Conservation (phyloP, 2,329 filamentous ascomycete species). For the Colletotrichum eleusines region DNA sequence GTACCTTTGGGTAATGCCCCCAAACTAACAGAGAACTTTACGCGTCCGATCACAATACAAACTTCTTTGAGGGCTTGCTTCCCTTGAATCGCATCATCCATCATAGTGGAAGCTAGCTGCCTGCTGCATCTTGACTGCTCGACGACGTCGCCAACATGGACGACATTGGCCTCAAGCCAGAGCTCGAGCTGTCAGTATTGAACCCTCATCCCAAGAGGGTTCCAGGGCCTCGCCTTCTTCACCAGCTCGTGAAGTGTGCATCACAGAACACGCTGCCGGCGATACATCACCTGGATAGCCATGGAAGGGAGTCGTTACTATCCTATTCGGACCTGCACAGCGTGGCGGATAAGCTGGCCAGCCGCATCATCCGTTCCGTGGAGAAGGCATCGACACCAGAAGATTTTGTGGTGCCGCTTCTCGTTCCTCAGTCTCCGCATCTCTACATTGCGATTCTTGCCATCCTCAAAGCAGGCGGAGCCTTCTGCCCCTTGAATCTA, state of each 20-base stretch:
- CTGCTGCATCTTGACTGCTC: background rate
- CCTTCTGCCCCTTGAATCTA: constrained; percentile 86
- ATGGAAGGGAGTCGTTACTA: constrained; percentile 60
- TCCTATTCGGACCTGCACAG: constrained; percentile 74
- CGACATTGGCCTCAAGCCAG: constrained; percentile 9
- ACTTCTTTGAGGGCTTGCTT: constrained; percentile 1
- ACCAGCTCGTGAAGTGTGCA: constrained; percentile 69
- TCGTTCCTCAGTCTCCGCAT: constrained; percentile 80
- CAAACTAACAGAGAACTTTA: constrained; percentile 10
- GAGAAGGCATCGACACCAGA: background rate
- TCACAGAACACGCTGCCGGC: constrained; percentile 58
- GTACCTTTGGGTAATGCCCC: constrained; percentile 19
- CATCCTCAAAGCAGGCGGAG: constrained; percentile 83
- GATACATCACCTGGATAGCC: constrained; percentile 68
- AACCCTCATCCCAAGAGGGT: constrained; percentile 58
- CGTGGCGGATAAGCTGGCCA: constrained; percentile 67
- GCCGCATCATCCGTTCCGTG: constrained; percentile 55
- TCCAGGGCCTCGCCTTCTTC: constrained; percentile 60
- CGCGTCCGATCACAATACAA: constrained; percentile 13
- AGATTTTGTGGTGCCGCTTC: constrained; percentile 73
- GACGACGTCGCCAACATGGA: constrained; percentile 26
- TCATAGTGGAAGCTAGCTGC: constrained; percentile 8
- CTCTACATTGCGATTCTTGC: constrained; percentile 84
- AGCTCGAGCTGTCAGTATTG: constrained; percentile 55
- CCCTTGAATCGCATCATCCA: constrained; percentile 1